Conservation (phyloP, 352 stramenopile genomes). For the Phytophthora pistaciae region DNA sequence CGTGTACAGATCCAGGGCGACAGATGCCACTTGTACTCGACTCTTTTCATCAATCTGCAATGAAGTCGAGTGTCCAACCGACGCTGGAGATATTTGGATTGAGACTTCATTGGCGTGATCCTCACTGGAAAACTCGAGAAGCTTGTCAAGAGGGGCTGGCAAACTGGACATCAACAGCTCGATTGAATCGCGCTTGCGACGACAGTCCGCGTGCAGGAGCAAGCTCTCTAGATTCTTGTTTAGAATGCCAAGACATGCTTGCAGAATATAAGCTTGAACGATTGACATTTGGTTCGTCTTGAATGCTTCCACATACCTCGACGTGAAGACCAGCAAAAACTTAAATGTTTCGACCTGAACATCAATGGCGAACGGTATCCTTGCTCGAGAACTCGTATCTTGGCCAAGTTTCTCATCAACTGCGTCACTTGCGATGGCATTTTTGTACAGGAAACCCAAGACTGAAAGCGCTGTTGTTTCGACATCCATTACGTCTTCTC, state of each 20-base stretch:
- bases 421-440: slow-evolving; percentile 36
- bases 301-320: slow-evolving; percentile 44
- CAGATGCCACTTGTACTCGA: slow-evolving; percentile 36
- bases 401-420: not conserved
- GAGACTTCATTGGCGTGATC: not conserved
- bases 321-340: slow-evolving; percentile 40
- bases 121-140: slow-evolving; percentile 42
- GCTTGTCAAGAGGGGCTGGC: slow-evolving; percentile 37
- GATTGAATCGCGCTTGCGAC: slow-evolving; percentile 22
- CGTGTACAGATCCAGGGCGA: slow-evolving; percentile 58
- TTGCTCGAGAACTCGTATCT: not conserved
- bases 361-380: slow-evolving; percentile 58
- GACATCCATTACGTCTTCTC: slow-evolving; percentile 8
- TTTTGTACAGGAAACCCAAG: slow-evolving; percentile 51
- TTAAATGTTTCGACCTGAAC: slow-evolving; percentile 42
- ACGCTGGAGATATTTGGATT: not conserved
- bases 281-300: slow-evolving; percentile 24
- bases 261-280: slow-evolving; percentile 44
- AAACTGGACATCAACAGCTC: slow-evolving; percentile 35
- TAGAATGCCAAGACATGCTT: slow-evolving; percentile 54
- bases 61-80: not conserved
- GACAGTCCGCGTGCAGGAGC: slow-evolving; percentile 20
- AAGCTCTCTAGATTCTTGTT: slow-evolving; percentile 51
- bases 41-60: slow-evolving; percentile 25
- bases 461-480: slow-evolving; percentile 36